Evolutionary conservation across 805 yeast genomes (phyloP).

Genomic region (Yarrowia keelungensis): DNA sequence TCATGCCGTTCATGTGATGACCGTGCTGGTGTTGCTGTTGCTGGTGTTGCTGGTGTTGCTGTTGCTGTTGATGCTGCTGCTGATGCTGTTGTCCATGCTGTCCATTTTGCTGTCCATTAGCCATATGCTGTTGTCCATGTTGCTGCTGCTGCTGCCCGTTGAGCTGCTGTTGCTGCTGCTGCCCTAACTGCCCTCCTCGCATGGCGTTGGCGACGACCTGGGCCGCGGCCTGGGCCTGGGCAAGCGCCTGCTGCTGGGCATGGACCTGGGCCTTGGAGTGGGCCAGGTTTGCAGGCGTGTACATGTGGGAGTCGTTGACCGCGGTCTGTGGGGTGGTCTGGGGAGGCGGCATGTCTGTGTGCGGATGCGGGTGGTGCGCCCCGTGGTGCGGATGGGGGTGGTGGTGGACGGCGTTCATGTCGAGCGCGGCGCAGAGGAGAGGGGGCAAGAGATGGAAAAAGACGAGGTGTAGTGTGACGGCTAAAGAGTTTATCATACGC

Average conservation of each 20-base stretch:
- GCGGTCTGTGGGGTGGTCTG: not conserved
- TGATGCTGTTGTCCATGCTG: not conserved
- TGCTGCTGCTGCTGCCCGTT: no score
- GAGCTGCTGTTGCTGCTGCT: not conserved
- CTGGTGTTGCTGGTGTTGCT: not conserved
- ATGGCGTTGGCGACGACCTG: constrained; percentile 30
- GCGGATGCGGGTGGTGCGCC: constrained; percentile 17
- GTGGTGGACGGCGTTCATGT: constrained; percentile 38
- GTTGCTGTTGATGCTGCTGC: not conserved
- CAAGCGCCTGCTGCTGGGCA: constrained; percentile 35
- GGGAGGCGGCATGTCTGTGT: constrained; percentile 32
- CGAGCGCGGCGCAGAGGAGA: not conserved
- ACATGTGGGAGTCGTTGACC: constrained; percentile 13
- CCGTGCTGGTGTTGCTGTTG: not conserved
- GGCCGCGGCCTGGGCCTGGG: constrained; percentile 38
- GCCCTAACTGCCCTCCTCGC: constrained; percentile 8
- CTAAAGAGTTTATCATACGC: constrained; percentile 27
- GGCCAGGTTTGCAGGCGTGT: constrained; percentile 14
- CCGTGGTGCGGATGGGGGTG: constrained; percentile 26
- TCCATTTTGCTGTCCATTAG: no score
- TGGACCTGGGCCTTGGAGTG: constrained; percentile 38
- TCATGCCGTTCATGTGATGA: not conserved
- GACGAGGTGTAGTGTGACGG: constrained; percentile 10
- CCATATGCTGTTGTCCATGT: no score
- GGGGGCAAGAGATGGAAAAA: not conserved